Evolutionary conservation across 495 filamentous ascomycete genomes (phyloP).

Genomic region (Penicillium longicatenatum): DNA sequence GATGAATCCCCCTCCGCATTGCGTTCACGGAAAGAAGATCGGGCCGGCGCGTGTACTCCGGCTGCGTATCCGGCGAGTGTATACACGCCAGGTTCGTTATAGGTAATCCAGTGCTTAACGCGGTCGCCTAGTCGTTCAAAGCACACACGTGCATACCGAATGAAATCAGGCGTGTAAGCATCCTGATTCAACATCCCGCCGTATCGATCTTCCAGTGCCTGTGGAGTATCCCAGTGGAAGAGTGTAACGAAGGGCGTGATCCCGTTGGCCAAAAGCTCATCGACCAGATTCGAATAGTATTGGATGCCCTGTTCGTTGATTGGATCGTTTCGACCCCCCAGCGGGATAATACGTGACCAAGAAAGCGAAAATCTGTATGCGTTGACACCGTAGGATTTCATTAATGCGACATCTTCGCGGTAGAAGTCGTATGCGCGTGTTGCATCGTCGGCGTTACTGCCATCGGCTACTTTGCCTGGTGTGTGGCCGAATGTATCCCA

Average conservation of each 20-base stretch:
- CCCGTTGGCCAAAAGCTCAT: conserved; percentile 41
- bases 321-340: conserved; percentile 34
- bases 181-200: conserved; percentile 48
- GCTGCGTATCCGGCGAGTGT: conserved; percentile 50
- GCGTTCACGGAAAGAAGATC: conserved; percentile 45
- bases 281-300: conserved; percentile 47
- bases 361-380: conserved; percentile 73
- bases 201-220: conserved; percentile 49
- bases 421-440: conserved; percentile 72
- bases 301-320: conserved; percentile 46
- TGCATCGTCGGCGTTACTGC: conserved; percentile 63
- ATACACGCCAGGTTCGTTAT: conserved; percentile 51
- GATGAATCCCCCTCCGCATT: conserved; percentile 49
- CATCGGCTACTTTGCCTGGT: conserved; percentile 69
- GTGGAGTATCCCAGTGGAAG: conserved; percentile 53
- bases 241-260: conserved; percentile 54
- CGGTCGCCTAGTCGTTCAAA: conserved; percentile 46
- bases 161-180: conserved; percentile 47
- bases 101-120: conserved; percentile 54
- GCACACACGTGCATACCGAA: conserved; percentile 47
- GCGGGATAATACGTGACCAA: conserved; percentile 70
- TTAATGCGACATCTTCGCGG: conserved; percentile 68
- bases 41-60: conserved; percentile 48
- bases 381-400: conserved; percentile 64
- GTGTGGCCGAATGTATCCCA: conserved; percentile 72